Percentiles rank a stretch among this genome's conserved stretches.
These are phyloP conservation scores for Scheffersomyces insectosa DNA, from an alignment of 1,139 yeast species.

Conservation along the genomic window DNA sequence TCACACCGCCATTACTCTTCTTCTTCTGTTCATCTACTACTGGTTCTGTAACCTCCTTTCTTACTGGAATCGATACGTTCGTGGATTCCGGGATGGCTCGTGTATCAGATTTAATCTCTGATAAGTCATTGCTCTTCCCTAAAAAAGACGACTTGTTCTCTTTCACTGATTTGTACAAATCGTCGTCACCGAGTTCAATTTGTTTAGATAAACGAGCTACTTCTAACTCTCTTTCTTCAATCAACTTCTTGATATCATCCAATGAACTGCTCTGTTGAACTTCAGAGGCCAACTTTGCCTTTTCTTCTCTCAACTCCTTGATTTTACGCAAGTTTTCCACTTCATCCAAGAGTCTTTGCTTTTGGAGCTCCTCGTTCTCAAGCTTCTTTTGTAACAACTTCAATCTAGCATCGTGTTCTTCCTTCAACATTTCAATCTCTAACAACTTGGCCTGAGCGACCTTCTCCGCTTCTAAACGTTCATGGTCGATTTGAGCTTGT, in stretches of 20 bases:
- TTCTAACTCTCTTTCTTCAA: conserved; percentile 38
- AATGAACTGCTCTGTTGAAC: conserved; percentile 24
- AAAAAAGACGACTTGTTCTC: conserved; percentile 19
- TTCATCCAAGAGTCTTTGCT: conserved; percentile 36
- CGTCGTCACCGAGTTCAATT: conserved; percentile 34
- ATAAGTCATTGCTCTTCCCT: conserved; percentile 26
- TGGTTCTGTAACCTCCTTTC: conserved; percentile 4
- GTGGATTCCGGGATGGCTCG: conserved; percentile 10
- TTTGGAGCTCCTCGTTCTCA: conserved; percentile 39
- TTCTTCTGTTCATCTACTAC: conserved; percentile 3
- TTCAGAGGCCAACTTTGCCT: conserved; percentile 32
- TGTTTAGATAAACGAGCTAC: conserved; percentile 35
- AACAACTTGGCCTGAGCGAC: conserved; percentile 34
- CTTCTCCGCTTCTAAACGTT: conserved; percentile 32
- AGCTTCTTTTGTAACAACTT: conserved; percentile 31
- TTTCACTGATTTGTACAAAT: conserved; percentile 16
- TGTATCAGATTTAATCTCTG: conserved; percentile 7
- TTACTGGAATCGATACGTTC: neutral
- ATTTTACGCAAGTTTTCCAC: conserved; percentile 42
- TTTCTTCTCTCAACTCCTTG: conserved; percentile 40
- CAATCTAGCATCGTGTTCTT: conserved; percentile 34
- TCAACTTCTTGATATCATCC: conserved; percentile 34
- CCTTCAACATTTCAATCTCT: conserved; percentile 36
- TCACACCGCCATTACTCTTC: conserved; percentile 11
- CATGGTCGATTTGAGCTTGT: conserved; percentile 24